Conservation (phyloP, 1,284 basidiomycete species). For the Trichosporon ovoides region DNA sequence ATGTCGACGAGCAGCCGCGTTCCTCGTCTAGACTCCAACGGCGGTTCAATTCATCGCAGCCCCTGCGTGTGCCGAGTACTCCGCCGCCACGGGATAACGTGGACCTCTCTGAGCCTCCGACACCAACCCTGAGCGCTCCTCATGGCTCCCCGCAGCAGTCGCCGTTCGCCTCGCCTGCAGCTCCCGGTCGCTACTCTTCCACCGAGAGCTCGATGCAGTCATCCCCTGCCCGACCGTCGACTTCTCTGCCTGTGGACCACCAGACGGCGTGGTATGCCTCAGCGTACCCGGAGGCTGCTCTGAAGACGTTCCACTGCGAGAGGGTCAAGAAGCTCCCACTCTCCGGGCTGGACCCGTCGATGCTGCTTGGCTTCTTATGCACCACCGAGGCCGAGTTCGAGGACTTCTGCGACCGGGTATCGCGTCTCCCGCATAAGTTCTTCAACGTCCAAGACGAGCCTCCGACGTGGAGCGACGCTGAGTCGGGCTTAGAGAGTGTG, state of each 20-base stretch:
- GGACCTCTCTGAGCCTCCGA: not conserved
- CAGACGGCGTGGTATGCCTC: slow-evolving; percentile 58
- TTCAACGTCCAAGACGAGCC: slow-evolving; percentile 80
- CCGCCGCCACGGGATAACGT: not conserved
- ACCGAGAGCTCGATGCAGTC: slow-evolving; percentile 1
- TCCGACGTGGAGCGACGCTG: slow-evolving; percentile 68
- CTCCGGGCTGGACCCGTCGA: slow-evolving; percentile 87
- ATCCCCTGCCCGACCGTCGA: not conserved
- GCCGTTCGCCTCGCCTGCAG: not conserved
- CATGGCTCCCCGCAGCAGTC: not conserved
- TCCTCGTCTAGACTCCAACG: not conserved
- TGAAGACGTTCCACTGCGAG: slow-evolving; percentile 90
- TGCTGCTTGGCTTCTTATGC: slow-evolving; percentile 89
- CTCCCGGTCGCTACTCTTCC: not conserved
- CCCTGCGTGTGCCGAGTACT: not conserved
- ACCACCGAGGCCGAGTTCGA: slow-evolving; percentile 74
- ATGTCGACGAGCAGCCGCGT: slow-evolving; percentile 28
- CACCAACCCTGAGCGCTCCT: not conserved
- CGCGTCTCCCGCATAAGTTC: slow-evolving; percentile 65
- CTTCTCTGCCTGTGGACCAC: slow-evolving; percentile 21
- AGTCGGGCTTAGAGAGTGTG: slow-evolving; percentile 70
- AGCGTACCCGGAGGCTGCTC: slow-evolving; percentile 61
- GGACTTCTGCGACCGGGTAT: slow-evolving; percentile 69
- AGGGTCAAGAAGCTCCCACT: slow-evolving; percentile 88
- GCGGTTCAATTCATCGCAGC: not conserved